Percentiles rank a stretch among this genome's conserved stretches.
phyloP scores from a whole-genome alignment of 768 basidiomycete species.

The Stropharia rugosoannulata region DNA sequence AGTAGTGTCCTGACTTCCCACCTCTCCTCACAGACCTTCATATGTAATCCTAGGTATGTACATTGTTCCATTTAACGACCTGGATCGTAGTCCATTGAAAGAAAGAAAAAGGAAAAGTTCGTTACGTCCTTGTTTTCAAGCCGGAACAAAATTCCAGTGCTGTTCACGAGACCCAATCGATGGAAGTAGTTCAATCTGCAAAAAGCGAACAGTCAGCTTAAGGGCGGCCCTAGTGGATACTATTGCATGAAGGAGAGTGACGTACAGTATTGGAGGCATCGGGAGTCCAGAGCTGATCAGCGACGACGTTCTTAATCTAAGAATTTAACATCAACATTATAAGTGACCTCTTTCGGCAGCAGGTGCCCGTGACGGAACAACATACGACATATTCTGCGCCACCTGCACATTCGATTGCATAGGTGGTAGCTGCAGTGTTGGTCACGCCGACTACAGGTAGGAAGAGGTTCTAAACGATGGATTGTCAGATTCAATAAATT shows the following conservation, averaged over 20 bases:
- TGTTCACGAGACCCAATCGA: slow-evolving; percentile 4
- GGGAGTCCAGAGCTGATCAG: slow-evolving; percentile 8
- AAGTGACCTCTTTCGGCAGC: background rate
- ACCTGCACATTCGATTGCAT: slow-evolving; percentile 9
- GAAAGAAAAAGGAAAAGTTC: too few relatives aligned
- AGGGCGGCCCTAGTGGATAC: too few relatives aligned
- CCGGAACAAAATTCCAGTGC: slow-evolving; percentile 10
- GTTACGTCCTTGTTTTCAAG: background rate
- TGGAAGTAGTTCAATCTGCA: slow-evolving; percentile 9
- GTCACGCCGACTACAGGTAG: slow-evolving; percentile 3
- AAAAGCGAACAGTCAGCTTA: background rate
- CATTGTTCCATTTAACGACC: background rate
- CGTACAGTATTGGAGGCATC: slow-evolving; percentile 1
- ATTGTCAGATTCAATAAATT: background rate
- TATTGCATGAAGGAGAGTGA: background rate
- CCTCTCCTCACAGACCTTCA: background rate
- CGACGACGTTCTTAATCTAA: slow-evolving; percentile 9
- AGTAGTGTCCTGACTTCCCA: too few relatives aligned
- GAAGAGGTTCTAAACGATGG: background rate
- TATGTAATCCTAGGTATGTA: background rate
- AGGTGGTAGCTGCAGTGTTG: slow-evolving; percentile 7
- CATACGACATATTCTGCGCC: slow-evolving; percentile 12
- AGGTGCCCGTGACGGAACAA: background rate
- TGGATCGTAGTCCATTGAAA: background rate
- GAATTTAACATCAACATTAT: background rate